Percentiles rank a stretch among this genome's conserved stretches.
Conservation (phyloP, 768 basidiomycete species). For the Guyanaporus albipodus region DNA sequence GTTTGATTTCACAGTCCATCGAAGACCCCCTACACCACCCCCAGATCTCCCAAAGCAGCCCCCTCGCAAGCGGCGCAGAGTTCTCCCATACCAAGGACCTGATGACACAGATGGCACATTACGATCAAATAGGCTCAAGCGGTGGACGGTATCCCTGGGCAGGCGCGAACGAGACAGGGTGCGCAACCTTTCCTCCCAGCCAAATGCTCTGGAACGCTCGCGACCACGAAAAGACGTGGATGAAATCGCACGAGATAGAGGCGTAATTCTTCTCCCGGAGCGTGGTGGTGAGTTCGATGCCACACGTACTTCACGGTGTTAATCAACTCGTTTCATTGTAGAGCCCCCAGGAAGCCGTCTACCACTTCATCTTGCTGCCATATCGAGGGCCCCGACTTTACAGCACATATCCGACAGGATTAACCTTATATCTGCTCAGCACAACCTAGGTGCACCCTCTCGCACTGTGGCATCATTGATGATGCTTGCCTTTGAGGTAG, state of each 20-base stretch:
- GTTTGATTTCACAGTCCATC: conserved; percentile 73
- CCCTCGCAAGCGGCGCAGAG: conserved; percentile 64
- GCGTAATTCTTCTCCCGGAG: conserved; percentile 59
- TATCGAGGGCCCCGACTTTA: conserved; percentile 65
- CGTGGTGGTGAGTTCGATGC: conserved; percentile 48
- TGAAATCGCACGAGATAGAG: conserved; percentile 69
- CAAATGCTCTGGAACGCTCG: conserved; percentile 40
- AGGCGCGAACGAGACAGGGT: conserved; percentile 74
- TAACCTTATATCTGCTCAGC: conserved; percentile 77
- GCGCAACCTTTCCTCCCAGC: conserved; percentile 45
- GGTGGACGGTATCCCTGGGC: conserved; percentile 70
- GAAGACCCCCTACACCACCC: conserved; percentile 63
- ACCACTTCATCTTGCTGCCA: conserved; percentile 69
- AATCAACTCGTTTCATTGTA: conserved; percentile 22
- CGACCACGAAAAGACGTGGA: conserved; percentile 51
- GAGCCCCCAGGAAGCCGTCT: conserved; percentile 70
- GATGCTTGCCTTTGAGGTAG: conserved; percentile 77
- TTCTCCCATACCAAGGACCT: conserved; percentile 68
- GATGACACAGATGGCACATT: conserved; percentile 53
- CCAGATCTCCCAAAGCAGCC: conserved; percentile 58
- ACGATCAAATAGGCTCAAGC: conserved; percentile 62
- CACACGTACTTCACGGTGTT: background rate
- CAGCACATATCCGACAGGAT: conserved; percentile 78
- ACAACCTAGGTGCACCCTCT: conserved; percentile 58
- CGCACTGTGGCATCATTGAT: conserved; percentile 64